Conservation (phyloP, 768 basidiomycete species). For the Candolleomyces aberdarensis region DNA sequence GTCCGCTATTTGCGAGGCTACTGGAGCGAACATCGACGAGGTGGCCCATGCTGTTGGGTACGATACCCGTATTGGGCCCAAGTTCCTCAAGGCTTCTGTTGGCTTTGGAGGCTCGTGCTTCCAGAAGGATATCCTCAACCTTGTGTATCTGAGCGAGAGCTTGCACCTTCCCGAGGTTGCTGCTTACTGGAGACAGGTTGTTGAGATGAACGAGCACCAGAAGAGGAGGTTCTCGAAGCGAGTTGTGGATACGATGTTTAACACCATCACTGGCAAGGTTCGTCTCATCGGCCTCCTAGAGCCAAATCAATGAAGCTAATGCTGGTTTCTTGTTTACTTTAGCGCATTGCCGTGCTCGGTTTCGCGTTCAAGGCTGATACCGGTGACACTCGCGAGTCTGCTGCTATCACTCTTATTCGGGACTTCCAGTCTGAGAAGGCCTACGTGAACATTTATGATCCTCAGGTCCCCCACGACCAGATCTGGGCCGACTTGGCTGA, state of each 20-base stretch:
- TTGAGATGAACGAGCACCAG: constrained; percentile 98
- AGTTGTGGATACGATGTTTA: constrained; percentile 97
- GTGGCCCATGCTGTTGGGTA: constrained; percentile 92
- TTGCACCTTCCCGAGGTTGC: constrained; percentile 96
- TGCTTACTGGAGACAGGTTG: constrained; percentile 95
- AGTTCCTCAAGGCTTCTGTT: constrained; percentile 93
- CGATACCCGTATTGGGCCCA: constrained; percentile 90
- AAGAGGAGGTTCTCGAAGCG: constrained; percentile 94
- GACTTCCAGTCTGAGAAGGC: constrained; percentile 93
- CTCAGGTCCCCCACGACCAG: constrained; percentile 80
- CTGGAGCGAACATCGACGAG: constrained; percentile 98
- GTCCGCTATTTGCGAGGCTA: constrained; percentile 97
- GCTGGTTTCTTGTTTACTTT: constrained; percentile 4
- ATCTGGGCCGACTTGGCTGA: constrained; percentile 82
- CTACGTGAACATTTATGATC: constrained; percentile 85
- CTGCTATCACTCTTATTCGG: constrained; percentile 89
- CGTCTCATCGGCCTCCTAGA: constrained; percentile 14
- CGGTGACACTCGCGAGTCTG: constrained; percentile 97
- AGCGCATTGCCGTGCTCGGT: constrained; percentile 93
- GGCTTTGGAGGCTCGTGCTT: constrained; percentile 99
- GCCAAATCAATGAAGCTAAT: background rate
- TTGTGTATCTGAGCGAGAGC: constrained; percentile 95
- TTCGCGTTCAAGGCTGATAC: constrained; percentile 99
- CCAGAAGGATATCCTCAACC: constrained; percentile 99
- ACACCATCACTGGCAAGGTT: constrained; percentile 95